Evolutionary conservation across 352 stramenopile genomes (phyloP).

Genomic region (Phytophthora europaea): DNA sequence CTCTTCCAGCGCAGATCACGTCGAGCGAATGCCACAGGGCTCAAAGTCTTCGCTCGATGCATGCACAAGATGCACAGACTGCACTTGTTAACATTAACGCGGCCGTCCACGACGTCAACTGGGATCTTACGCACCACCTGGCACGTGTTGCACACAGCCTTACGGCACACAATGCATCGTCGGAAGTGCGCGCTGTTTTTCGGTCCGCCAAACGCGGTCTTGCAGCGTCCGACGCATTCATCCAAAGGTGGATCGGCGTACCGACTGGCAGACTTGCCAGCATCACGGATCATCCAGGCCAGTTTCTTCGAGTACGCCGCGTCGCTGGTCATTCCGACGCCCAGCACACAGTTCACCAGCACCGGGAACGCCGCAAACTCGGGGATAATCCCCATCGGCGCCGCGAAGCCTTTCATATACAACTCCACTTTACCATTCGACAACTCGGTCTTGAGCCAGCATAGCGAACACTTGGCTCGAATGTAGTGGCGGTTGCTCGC

Average conservation of each 20-base stretch:
- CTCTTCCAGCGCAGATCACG: conserved; percentile 35
- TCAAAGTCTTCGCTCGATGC: conserved; percentile 36
- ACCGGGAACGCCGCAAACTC: conserved; percentile 43
- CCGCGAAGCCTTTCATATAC: conserved; percentile 50
- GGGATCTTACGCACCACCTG: conserved; percentile 44
- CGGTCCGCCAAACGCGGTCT: conserved; percentile 31
- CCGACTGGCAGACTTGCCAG: conserved; percentile 4
- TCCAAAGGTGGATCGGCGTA: conserved; percentile 16
- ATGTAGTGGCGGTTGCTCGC: conserved; percentile 32
- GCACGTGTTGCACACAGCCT: conserved; percentile 43
- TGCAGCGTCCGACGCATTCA: conserved; percentile 43
- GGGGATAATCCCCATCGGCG: conserved; percentile 39
- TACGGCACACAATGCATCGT: conserved; percentile 43
- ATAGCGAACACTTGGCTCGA: conserved; percentile 53
- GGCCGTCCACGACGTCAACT: conserved; percentile 34
- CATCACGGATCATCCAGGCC: conserved; percentile 60
- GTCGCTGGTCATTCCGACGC: conserved; percentile 48
- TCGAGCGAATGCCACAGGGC: conserved; percentile 34
- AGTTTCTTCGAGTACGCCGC: conserved; percentile 51
- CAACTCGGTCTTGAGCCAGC: conserved; percentile 52
- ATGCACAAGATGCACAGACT: conserved; percentile 49
- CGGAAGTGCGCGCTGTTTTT: conserved; percentile 33
- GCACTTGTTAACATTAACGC: conserved; percentile 40
- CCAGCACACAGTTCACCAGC: conserved; percentile 46
- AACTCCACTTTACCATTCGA: conserved; percentile 48